phyloP scores from a whole-genome alignment of 169 alveolate species.

The Eimeria falciformis region DNA sequence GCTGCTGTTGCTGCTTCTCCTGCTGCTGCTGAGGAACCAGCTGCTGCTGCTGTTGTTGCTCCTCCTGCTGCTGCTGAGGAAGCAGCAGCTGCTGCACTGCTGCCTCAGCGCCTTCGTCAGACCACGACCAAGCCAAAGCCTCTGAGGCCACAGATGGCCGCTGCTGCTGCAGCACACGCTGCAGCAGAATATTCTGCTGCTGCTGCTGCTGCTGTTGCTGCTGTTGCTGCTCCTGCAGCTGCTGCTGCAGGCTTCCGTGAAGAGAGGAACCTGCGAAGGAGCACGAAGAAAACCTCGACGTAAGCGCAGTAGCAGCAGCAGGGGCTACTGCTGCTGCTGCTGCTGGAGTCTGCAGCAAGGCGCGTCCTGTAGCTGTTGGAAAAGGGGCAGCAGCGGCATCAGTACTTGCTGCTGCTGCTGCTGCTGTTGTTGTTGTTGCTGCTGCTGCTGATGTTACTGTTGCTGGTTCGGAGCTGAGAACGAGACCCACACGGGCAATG shows the following conservation, averaged over 20 bases:
- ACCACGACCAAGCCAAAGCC: constrained; percentile 56
- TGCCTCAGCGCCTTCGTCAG: constrained; percentile 48
- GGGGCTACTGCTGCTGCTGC: constrained; percentile 5
- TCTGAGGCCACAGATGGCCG: constrained; percentile 48
- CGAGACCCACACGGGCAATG: constrained; percentile 43
- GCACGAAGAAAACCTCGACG: not conserved
- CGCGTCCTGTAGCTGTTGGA: not conserved
- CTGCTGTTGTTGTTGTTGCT: not conserved
- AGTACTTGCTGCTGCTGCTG: constrained; percentile 31
- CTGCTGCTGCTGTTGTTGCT: constrained; percentile 24
- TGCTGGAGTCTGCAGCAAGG: constrained; percentile 22
- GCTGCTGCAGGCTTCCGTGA: constrained; percentile 60
- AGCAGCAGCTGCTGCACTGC: constrained; percentile 67
- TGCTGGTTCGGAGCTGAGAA: not conserved
- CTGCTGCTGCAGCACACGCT: constrained; percentile 3
- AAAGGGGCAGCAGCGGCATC: constrained; percentile 6
- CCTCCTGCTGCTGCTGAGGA: constrained; percentile 60
- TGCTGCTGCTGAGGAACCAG: not conserved
- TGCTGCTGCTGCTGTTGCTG: constrained; percentile 48
- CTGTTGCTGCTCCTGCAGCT: constrained; percentile 45
- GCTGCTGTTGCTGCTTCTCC: constrained; percentile 7
- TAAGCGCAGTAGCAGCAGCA: constrained; percentile 16
- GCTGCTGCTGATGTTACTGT: not conserved
- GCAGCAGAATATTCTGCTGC: constrained; percentile 45
- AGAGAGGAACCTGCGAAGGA: not conserved